Percentiles rank a stretch among this genome's conserved stretches.
Evolutionary conservation across 2,329 filamentous ascomycete genomes (phyloP).

Genomic region (Phialophora verrucosa): DNA sequence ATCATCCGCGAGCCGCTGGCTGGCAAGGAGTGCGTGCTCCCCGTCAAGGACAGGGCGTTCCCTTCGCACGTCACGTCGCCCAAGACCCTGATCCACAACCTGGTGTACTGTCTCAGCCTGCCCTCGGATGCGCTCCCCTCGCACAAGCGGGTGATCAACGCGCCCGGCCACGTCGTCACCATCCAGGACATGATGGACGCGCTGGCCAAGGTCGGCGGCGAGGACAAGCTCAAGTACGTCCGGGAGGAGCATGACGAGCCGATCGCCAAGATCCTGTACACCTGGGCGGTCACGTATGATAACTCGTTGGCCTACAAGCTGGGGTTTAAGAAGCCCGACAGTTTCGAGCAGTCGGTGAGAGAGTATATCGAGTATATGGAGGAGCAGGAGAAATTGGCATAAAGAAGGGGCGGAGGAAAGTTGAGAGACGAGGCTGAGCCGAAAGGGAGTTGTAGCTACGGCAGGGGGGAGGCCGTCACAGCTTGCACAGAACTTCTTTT

Average conservation of each 20-base stretch:
- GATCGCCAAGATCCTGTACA: slow-evolving; percentile 60
- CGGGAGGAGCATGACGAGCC: slow-evolving; percentile 58
- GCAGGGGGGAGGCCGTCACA: too few species aligned
- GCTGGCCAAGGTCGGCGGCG: slow-evolving; percentile 60
- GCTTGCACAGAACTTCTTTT: background rate
- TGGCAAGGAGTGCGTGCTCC: slow-evolving; percentile 60
- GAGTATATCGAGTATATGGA: slow-evolving; percentile 57
- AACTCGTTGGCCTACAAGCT: slow-evolving; percentile 58
- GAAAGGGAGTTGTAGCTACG: background rate
- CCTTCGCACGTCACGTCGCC: slow-evolving; percentile 62
- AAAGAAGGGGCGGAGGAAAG: background rate
- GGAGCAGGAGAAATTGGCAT: slow-evolving; percentile 32
- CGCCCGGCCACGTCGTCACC: slow-evolving; percentile 61
- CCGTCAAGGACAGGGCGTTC: slow-evolving; percentile 58
- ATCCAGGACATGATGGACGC: slow-evolving; percentile 64
- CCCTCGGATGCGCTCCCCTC: slow-evolving; percentile 48
- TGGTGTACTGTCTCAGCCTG: slow-evolving; percentile 57
- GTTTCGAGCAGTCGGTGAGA: slow-evolving; percentile 61
- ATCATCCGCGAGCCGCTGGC: slow-evolving; percentile 69
- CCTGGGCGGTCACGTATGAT: slow-evolving; percentile 63
- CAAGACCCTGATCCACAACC: slow-evolving; percentile 59
- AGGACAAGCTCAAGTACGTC: slow-evolving; percentile 58
- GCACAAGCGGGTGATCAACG: slow-evolving; percentile 60
- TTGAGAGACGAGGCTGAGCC: slow-evolving; percentile 1
- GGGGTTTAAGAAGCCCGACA: slow-evolving; percentile 59